Base-by-base conservation (phyloP, 768 basidiomycete species). In the Cystobasidium ongulense region DNA sequence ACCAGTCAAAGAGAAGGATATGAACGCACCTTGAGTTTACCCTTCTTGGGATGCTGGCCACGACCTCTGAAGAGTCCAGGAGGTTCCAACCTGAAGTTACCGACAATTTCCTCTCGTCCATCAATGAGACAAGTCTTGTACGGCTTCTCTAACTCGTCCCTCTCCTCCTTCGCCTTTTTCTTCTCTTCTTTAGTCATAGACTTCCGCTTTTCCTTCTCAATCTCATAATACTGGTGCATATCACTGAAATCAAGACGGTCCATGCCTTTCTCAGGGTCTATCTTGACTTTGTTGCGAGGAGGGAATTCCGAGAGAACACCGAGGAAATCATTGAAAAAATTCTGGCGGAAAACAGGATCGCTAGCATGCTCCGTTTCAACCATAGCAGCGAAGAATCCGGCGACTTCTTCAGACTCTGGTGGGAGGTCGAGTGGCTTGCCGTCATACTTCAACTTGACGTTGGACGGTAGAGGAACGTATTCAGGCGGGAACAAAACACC, bases 41-140 rank as follows among this genome's bases (percentile, higher is more conserved):
- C 96, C 81, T 97, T 98, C 86, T 90, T 94, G 0, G 96, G 96
- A 82, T 99, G 96, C 78, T 97, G 93, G 67, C 96, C 96, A 76
- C 96, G 93, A 75, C 96, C 96, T 81, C 96, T 84, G 83, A 98
- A 99, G 63, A 98, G 83, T n/a, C 95, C 94, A 31, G 96, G 96
- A 80, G 96, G 96, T 85, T 99, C 96, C 64, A 97, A 88, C 77
- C 93, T 86, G 85, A 98, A 98, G 83, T 98, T 99, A 43, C 96
- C 96, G 61, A 97, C 87, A 81, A 97, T 98, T 84, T 99, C 96
- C 82, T 92, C 95, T 66, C 94, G 88, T 15, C 95, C 95, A 79
- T 99, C 92, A 38, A 99, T 86, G n/a, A 88, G 79, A 81, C 95
- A 97, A 29, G 86, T 85, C 25, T 86, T 87, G 81, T 93, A 97